Percentiles rank a stretch among this genome's conserved stretches.
Conservation (phyloP, 495 filamentous ascomycete genomes). For the Penicillium macrosclerotiorum region DNA sequence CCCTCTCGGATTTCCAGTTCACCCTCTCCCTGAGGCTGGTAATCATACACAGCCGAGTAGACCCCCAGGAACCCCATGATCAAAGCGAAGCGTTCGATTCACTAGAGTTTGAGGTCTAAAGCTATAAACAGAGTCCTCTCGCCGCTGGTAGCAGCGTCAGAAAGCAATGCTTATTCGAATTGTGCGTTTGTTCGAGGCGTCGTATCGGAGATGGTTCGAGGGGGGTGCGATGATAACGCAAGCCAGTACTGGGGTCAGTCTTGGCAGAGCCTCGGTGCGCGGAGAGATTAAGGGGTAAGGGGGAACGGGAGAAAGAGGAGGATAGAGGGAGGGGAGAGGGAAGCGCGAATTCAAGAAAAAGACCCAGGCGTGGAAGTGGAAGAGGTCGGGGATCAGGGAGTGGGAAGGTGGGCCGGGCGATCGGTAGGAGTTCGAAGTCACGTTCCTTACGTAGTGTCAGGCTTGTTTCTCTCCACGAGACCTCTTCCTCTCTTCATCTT, state of each 20-base stretch:
- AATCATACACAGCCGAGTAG: slow-evolving; percentile 92
- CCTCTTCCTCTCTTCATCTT: not conserved
- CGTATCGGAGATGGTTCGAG: slow-evolving; percentile 10
- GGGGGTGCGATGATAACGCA: slow-evolving; percentile 19
- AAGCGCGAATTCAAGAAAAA: slow-evolving; percentile 5
- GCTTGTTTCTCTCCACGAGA: not conserved
- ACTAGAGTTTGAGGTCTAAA: not conserved
- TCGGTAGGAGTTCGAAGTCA: slow-evolving; percentile 30
- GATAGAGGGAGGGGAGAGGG: slow-evolving; percentile 4
- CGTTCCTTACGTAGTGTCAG: slow-evolving; percentile 28
- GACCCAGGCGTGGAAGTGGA: not conserved
- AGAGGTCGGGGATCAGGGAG: slow-evolving; percentile 22
- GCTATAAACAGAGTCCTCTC: slow-evolving; percentile 3
- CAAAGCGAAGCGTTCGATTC: slow-evolving; percentile 1
- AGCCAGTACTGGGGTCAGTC: slow-evolving; percentile 24
- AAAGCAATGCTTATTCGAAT: slow-evolving; percentile 6
- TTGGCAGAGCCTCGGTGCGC: slow-evolving; percentile 32
- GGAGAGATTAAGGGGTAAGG: slow-evolving; percentile 3
- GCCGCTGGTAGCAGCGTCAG: slow-evolving; percentile 25
- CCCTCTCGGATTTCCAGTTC: slow-evolving; percentile 88
- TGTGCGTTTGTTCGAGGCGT: slow-evolving; percentile 5
- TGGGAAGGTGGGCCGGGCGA: slow-evolving; percentile 29
- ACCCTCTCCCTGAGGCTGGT: slow-evolving; percentile 80
- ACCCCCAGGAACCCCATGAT: slow-evolving; percentile 82
- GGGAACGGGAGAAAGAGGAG: slow-evolving; percentile 1